Base-by-base conservation (phyloP, 140 eudicot genomes). In the Ambrosia hybrid region DNA sequence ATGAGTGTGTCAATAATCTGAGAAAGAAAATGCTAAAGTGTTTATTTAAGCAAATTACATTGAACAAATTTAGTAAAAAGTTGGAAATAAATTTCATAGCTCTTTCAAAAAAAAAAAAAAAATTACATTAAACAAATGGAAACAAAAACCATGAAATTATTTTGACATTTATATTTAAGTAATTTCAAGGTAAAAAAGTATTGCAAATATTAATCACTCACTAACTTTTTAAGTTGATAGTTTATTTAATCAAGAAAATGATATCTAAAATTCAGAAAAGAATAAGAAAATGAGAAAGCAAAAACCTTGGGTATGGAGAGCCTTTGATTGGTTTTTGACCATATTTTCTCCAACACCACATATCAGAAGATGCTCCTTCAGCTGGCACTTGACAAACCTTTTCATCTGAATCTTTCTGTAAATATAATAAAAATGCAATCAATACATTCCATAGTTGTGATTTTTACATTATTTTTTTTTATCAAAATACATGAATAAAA, bases 311-410 rank as follows among this genome's bases (percentile, higher is more conserved):
- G 73, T 85, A 92, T 48, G 98, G 98, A 74, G 98, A 92, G 71
- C 98, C 98, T 74, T 92, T 92, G 67, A 92, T 92, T 70, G 98
- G 98, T 76, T 92, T 92, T 79, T 92, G 98, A 55, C 98, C 98
- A 80, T 92, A 92, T 85, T 92, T 92, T 80, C 96, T 83, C 98
- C 98, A 92, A 38, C 95, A 91, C 98, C 98, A 93, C 84, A 82
- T 67, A 70, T 93, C 98, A 34, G 96, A 81, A 82, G 98, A 80
- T 69, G 89, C 67, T 34, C 85, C 96, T 73, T 93, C 98, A 41
- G 91, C 97, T 9, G 98, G 89, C 45, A 93, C 96, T 76, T 93
- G 96, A 36, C 96, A 87, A 15, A 93, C 93, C 71, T 60, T 93
- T 79, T 93, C 74, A 81, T 21, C 80, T 87, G 85, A 60, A 81